phyloP scores from a whole-genome alignment of 2,329 filamentous ascomycete genomes.

The Claviceps digitariae region DNA sequence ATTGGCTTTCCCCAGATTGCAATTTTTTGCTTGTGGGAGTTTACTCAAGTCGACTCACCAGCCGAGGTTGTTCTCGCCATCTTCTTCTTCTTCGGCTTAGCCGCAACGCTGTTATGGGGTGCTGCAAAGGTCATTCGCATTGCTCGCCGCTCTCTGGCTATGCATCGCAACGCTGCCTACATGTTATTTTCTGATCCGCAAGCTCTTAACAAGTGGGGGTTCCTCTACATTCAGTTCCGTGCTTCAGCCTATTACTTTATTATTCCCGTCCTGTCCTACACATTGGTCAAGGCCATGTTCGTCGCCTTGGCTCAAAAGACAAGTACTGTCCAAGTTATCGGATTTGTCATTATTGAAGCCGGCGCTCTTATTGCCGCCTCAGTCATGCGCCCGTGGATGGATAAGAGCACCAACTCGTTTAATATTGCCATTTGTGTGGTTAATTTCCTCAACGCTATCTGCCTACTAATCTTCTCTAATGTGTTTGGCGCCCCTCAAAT shows the following conservation, averaged over 20 bases:
- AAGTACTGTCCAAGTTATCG: slow-evolving; percentile 64
- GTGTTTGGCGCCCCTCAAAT: slow-evolving; percentile 74
- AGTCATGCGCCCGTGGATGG: slow-evolving; percentile 89
- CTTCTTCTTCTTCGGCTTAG: slow-evolving; percentile 76
- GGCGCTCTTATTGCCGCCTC: slow-evolving; percentile 62
- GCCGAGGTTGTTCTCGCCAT: slow-evolving; percentile 78
- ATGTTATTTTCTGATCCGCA: slow-evolving; percentile 94
- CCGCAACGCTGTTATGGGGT: slow-evolving; percentile 68
- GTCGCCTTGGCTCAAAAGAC: slow-evolving; percentile 65
- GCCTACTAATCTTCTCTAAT: slow-evolving; percentile 76
- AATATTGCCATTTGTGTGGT: slow-evolving; percentile 84
- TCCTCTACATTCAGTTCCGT: slow-evolving; percentile 93
- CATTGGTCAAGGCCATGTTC: slow-evolving; percentile 79
- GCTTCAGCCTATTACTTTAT: slow-evolving; percentile 95
- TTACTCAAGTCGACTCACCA: slow-evolving; percentile 71
- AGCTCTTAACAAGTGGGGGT: slow-evolving; percentile 93
- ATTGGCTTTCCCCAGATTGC: slow-evolving; percentile 88
- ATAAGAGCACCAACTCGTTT: slow-evolving; percentile 94
- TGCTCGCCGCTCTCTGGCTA: slow-evolving; percentile 71
- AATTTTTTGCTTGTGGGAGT: slow-evolving; percentile 86
- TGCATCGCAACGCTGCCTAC: slow-evolving; percentile 95
- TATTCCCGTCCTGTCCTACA: slow-evolving; percentile 63
- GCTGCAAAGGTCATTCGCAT: slow-evolving; percentile 81
- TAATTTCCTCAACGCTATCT: slow-evolving; percentile 85
- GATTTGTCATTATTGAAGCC: slow-evolving; percentile 71